Base-by-base conservation (phyloP, 768 basidiomycete genomes). In the Cyclocybe aegerita region DNA sequence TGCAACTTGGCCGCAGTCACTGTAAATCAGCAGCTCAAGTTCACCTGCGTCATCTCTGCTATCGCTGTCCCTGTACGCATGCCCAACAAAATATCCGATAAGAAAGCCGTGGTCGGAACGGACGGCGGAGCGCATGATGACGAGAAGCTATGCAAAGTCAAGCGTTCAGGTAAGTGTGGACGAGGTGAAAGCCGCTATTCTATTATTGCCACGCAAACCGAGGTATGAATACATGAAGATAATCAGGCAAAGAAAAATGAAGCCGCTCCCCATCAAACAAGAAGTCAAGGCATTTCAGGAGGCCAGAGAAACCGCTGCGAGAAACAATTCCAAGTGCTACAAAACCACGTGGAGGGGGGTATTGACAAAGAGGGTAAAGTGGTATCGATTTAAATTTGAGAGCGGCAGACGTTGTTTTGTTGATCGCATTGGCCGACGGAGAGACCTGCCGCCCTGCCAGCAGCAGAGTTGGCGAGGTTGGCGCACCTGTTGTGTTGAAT, bases 401-500 rank as follows among this genome's bases (percentile, higher is more conserved):
- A 63, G 14, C 48, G 62, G 53, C 71, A 71, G 39, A 62, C 56
- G 35, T 52, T 67, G 50, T 71, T 66, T 50, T 75, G 74, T 46
- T 61, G 54, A 49, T 72, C 70, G 52, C 70, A 72, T 53, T 72
- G 69, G 29, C 64, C 59, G 43, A 77, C 78, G 16, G 65, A 55
- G 50, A 79, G 67, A 9, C 71, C 69, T 30, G 63, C 43, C 1
- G 62, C 58, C 40, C 62, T 64, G n/a, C 72, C 68, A 32, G 61
- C 61, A 16, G 63, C 68, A 34, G 75, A 72, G 70, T 81, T 82
- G 12, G 78, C 78, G 17, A 70, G 56, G 61, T 82, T 69, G 34
- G 79, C 77, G 54, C 82, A 85, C 32, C 62, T 49, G 65, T 82
- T 83, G 61, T 81, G 74, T 63, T 83, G 80, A 35, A 79, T 71